Percentiles rank a stretch among this genome's conserved stretches.
phyloP scores from a whole-genome alignment of 805 yeast species.

The Starmerella stigmatis region DNA sequence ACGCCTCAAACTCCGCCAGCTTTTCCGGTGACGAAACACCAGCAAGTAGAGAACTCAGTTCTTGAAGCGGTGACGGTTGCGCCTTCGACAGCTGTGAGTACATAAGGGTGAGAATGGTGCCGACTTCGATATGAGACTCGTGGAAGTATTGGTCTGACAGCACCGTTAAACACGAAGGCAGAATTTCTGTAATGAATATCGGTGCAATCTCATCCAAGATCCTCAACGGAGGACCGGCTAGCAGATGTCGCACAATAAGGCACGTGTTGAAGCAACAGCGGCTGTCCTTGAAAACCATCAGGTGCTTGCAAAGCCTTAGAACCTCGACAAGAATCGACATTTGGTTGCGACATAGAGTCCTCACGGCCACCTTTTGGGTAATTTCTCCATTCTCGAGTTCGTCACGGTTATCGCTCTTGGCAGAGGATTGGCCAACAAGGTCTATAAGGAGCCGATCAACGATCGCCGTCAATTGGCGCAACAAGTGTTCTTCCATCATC shows the following conservation, averaged over 20 bases:
- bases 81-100: conserved; percentile 57
- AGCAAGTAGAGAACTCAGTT: conserved; percentile 29
- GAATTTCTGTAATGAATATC: conserved; percentile 52
- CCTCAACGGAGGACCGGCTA: conserved; percentile 43
- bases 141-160: conserved; percentile 64
- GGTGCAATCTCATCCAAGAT: conserved; percentile 65
- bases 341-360: conserved; percentile 54
- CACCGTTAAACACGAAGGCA: conserved; percentile 58
- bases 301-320: conserved; percentile 59
- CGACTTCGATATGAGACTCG: conserved; percentile 86
- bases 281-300: conserved; percentile 75
- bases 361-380: conserved; percentile 44
- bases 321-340: conserved; percentile 66
- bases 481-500: conserved; percentile 93
- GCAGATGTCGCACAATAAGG: conserved; percentile 61
- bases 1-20: conserved; percentile 52
- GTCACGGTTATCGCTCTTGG: conserved; percentile 31
- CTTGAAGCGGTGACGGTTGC: conserved; percentile 30
- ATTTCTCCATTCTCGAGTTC: conserved; percentile 32
- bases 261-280: conserved; percentile 89
- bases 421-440: conserved; percentile 66
- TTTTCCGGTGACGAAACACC: conserved; percentile 37
- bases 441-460: conserved; percentile 81
- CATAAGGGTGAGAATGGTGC: conserved; percentile 72
- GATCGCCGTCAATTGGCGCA: conserved; percentile 86